A percentile compares a stretch with the other conserved stretches of the same genome.
Conservation (phyloP, 768 basidiomycete species). For the Lactarius deliciosus region DNA sequence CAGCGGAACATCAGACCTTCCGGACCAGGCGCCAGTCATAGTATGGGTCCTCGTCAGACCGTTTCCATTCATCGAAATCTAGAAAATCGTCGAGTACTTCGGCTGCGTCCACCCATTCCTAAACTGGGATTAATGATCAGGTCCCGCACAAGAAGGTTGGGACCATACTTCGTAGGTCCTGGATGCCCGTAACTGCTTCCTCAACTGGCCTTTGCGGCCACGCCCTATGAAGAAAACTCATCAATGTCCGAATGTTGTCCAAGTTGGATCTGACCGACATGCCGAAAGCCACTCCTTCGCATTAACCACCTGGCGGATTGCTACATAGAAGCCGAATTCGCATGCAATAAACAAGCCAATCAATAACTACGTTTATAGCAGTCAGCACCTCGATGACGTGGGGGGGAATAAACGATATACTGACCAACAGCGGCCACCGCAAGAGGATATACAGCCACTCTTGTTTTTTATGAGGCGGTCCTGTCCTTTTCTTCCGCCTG, state of each 20-base stretch:
- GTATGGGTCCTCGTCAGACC: constrained; percentile 79
- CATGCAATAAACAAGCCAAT: constrained; percentile 80
- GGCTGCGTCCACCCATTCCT: constrained; percentile 91
- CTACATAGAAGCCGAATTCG: constrained; percentile 84
- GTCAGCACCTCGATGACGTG: neutral
- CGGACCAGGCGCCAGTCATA: constrained; percentile 89
- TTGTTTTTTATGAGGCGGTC: constrained; percentile 45
- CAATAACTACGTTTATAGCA: constrained; percentile 52
- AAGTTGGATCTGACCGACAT: constrained; percentile 48
- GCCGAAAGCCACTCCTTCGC: constrained; percentile 91
- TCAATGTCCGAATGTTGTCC: neutral
- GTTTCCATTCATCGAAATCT: constrained; percentile 89
- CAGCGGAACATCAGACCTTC: constrained; percentile 49
- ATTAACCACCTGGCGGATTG: constrained; percentile 91
- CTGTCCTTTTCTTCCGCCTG: constrained; percentile 41
- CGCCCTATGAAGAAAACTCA: constrained; percentile 54
- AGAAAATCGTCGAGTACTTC: constrained; percentile 76
- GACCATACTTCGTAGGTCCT: constrained; percentile 65
- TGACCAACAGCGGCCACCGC: constrained; percentile 84
- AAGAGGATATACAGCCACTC: constrained; percentile 78
- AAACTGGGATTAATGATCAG: constrained; percentile 12
- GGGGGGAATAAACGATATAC: constrained; percentile 30
- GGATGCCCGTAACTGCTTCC: constrained; percentile 73
- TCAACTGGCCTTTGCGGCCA: constrained; percentile 75
- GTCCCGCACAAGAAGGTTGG: neutral